Evolutionary conservation across 2,329 filamentous ascomycete species (phyloP).

Genomic region (Trichophyton simii): DNA sequence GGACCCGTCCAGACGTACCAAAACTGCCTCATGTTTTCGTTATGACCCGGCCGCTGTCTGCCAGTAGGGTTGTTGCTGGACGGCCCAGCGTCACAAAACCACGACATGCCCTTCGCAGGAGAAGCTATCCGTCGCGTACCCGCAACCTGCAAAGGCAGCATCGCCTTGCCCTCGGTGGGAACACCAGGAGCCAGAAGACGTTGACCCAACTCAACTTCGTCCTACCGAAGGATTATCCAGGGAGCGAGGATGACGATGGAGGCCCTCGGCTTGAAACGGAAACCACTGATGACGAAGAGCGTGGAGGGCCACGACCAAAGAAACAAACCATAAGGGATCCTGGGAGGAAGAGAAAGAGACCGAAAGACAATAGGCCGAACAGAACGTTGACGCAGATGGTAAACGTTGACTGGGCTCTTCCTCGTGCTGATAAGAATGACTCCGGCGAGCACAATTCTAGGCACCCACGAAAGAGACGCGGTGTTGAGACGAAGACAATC

Average conservation of each 20-base stretch:
- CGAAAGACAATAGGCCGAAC: neutral
- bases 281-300: conserved; percentile 9
- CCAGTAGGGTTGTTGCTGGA: neutral
- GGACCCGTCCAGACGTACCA: neutral
- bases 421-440: neutral
- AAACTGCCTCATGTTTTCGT: neutral
- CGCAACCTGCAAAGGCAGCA: conserved; percentile 8
- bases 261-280: conserved; percentile 22
- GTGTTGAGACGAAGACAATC: conserved; percentile 6
- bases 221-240: conserved; percentile 13
- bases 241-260: conserved; percentile 18
- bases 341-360: neutral
- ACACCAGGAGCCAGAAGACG: conserved; percentile 24
- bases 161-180: conserved; percentile 12
- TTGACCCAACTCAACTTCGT: conserved; percentile 33
- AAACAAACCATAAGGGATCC: neutral
- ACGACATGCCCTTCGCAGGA: neutral
- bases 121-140: neutral
- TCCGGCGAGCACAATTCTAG: neutral
- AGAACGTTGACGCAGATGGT: conserved; percentile 10
- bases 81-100: neutral
- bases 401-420: neutral
- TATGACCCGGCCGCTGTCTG: neutral
- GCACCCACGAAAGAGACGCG: neutral
- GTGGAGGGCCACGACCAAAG: conserved; percentile 9